Evolutionary conservation across 1,284 basidiomycete species (phyloP).

Genomic region (Apiotrichum mycotoxinovorans): DNA sequence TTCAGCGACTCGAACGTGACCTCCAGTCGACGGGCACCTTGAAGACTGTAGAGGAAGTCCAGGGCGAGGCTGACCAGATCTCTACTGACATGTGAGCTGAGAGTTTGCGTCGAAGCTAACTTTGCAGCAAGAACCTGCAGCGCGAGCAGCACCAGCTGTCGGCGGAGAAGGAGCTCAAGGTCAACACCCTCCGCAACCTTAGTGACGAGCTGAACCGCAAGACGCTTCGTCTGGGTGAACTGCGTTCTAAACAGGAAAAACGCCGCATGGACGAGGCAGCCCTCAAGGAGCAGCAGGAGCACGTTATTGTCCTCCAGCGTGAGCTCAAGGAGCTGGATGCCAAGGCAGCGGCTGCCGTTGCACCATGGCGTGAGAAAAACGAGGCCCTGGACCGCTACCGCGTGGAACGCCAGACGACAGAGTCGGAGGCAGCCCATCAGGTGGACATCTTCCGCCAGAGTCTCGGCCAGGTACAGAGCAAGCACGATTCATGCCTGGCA

Average conservation of each 20-base stretch:
- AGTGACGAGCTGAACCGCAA: slow-evolving; percentile 56
- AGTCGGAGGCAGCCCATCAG: slow-evolving; percentile 34
- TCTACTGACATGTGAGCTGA: slow-evolving; percentile 62
- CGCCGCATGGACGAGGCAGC: slow-evolving; percentile 61
- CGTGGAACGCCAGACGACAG: slow-evolving; percentile 31
- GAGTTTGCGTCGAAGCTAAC: neutral
- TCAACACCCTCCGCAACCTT: slow-evolving; percentile 56
- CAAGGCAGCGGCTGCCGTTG: slow-evolving; percentile 34
- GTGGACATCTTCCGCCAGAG: slow-evolving; percentile 36
- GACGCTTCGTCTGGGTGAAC: slow-evolving; percentile 61
- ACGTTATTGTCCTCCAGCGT: slow-evolving; percentile 49
- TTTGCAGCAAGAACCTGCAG: slow-evolving; percentile 64
- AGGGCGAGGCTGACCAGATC: slow-evolving; percentile 65
- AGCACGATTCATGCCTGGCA: slow-evolving; percentile 39
- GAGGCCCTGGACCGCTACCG: slow-evolving; percentile 34
- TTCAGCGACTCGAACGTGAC: slow-evolving; percentile 64
- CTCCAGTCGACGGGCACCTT: slow-evolving; percentile 68
- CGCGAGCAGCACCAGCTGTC: slow-evolving; percentile 62
- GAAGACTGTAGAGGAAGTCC: slow-evolving; percentile 79
- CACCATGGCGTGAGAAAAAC: slow-evolving; percentile 46
- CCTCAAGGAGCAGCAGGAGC: slow-evolving; percentile 62
- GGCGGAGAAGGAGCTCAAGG: slow-evolving; percentile 66
- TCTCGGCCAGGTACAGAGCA: slow-evolving; percentile 36
- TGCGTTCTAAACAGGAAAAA: slow-evolving; percentile 63
- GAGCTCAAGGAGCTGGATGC: slow-evolving; percentile 44